phyloP scores from a whole-genome alignment of 2,329 filamentous ascomycete genomes.

The Fusarium tanahbumbuense region DNA sequence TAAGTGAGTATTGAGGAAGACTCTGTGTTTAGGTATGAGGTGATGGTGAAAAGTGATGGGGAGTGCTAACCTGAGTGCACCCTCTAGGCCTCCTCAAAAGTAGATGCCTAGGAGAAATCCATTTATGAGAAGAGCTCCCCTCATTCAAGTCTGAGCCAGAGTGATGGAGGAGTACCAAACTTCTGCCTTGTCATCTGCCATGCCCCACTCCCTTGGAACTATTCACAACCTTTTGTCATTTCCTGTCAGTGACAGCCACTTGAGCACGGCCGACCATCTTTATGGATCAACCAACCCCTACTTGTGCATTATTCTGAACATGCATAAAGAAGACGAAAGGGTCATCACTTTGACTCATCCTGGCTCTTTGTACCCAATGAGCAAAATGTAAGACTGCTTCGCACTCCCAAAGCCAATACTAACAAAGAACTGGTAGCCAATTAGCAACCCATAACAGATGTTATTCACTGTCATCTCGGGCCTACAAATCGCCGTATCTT shows the following conservation, averaged over 20 bases:
- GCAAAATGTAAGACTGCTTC: neutral
- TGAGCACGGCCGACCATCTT: rapidly evolving
- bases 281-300: neutral
- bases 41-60: no score
- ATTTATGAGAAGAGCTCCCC: neutral
- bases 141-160: neutral
- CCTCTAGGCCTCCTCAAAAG: no score
- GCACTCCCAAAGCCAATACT: no score
- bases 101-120: neutral
- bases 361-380: neutral
- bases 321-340: no score
- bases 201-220: neutral
- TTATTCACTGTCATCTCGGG: neutral
- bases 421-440: no score
- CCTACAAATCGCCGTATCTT: neutral
- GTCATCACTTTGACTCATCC: neutral
- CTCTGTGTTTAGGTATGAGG: neutral
- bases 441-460: no score
- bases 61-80: neutral
- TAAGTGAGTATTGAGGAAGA: neutral
- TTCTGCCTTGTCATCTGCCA: neutral
- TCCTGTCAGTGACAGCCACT: neutral
- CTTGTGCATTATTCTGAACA: neutral
- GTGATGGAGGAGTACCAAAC: slow-evolving; percentile 9
- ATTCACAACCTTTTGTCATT: neutral